phyloP scores from a whole-genome alignment of 1,139 yeast species.

The Taphrina pruni region DNA sequence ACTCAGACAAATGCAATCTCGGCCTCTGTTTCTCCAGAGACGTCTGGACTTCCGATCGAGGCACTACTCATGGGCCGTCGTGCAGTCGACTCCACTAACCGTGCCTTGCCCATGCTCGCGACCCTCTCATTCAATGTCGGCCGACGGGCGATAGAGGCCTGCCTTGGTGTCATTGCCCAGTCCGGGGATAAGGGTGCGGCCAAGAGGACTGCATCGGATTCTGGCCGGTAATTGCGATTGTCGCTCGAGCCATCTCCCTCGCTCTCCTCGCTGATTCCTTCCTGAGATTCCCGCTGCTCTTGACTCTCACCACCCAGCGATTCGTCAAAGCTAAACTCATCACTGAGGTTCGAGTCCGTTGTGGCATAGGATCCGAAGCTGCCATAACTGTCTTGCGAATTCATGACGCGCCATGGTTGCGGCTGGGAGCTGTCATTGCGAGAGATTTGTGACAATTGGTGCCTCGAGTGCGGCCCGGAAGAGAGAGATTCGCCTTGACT shows the following conservation, averaged over 20 bases:
- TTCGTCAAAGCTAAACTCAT: conserved; percentile 33
- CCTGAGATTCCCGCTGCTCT: conserved; percentile 1
- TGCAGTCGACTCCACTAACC: conserved; percentile 25
- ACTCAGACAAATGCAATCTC: conserved; percentile 34
- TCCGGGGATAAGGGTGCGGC: conserved; percentile 35
- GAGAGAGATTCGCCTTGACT: conserved; percentile 37
- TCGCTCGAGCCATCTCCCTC: conserved; percentile 1
- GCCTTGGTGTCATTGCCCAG: conserved; percentile 26
- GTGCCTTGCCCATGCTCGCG: conserved; percentile 25
- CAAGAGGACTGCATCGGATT: conserved; percentile 23
- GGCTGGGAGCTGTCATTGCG: conserved; percentile 32
- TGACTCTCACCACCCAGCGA: conserved; percentile 26
- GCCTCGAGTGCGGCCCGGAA: conserved; percentile 21
- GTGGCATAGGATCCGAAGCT: conserved; percentile 39
- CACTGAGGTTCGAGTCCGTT: conserved; percentile 33
- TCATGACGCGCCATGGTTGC: conserved; percentile 37
- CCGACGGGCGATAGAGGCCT: conserved; percentile 27
- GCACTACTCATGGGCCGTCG: conserved; percentile 40
- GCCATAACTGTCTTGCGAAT: conserved; percentile 31
- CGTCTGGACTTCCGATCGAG: conserved; percentile 23
- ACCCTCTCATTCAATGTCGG: conserved; percentile 37
- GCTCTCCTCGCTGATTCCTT: conserved; percentile 1
- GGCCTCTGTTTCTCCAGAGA: conserved; percentile 29
- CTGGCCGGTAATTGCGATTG: neutral
- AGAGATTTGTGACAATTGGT: conserved; percentile 8